A percentile compares a stretch with the other conserved stretches of the same genome.
Evolutionary conservation across 306 rosid genomes (phyloP).

Genomic region (Quercus alba): DNA sequence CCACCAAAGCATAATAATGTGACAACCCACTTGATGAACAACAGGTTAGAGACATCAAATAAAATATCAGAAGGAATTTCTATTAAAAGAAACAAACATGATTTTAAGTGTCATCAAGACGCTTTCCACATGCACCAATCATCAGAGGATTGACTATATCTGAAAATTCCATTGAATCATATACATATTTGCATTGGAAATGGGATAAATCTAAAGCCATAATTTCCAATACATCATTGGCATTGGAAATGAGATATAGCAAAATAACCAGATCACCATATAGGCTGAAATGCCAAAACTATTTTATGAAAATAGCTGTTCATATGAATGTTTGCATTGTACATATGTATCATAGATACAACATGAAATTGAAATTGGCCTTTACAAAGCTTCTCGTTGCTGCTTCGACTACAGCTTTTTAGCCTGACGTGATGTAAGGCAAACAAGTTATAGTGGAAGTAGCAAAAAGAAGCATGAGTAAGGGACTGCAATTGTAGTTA

Average conservation of each 20-base stretch:
- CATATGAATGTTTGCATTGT: neutral
- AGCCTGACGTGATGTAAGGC: slow-evolving; percentile 55
- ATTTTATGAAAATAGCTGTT: neutral
- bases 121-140: neutral
- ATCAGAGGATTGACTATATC: too few species aligned
- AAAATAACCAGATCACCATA: neutral
- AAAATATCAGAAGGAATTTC: neutral
- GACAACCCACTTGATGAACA: neutral
- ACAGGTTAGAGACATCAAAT: neutral
- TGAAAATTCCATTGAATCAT: neutral
- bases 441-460: slow-evolving; percentile 76
- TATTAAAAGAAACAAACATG: neutral
- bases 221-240: neutral
- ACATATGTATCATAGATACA: slow-evolving; percentile 14
- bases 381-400: slow-evolving; percentile 92
- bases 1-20: neutral
- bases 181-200: neutral
- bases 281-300: neutral
- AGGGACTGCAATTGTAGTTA: slow-evolving; percentile 25
- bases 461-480: slow-evolving; percentile 93
- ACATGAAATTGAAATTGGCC: slow-evolving; percentile 31
- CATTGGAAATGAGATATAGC: neutral
- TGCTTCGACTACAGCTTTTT: slow-evolving; percentile 89
- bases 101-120: neutral
- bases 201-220: neutral